Evolutionary conservation across 192 early-diverging fungal species (phyloP), one percentile per base, ranked within the genome.

Genomic region (Coemansia sp.): DNA sequence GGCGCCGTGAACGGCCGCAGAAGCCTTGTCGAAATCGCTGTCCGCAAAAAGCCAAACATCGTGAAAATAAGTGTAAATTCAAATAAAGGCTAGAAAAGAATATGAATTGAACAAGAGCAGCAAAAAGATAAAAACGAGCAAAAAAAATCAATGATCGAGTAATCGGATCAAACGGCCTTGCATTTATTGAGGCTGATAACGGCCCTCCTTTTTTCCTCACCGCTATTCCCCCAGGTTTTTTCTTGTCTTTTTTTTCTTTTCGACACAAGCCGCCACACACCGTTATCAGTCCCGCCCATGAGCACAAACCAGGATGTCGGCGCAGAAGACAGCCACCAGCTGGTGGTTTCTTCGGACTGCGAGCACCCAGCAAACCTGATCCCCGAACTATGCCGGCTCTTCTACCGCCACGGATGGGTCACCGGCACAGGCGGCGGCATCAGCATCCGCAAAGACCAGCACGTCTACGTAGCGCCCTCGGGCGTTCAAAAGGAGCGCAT

Each of bases 401-500:
- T 98, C 76, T 98, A 96, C 86, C 76, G 80, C 34, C 85, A 92
- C 14, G 97, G 97, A 20, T 98, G 95, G 95, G 92, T 97, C 43
- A 98, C 95, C 2, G 97, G 97, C 20, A 97, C 97, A 0, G 96
- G 96, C 39, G 93, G 94, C 61, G 93, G 93, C 58, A 92, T 96
- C 65, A 90, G 90, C 70, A 93, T 95, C 61, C 87, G 89, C 58
- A 80, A 88, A 51, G 88, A 88, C 71, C 85, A 92, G 34, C 58
- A 86, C 57, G 90, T 94, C 17, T 97, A 92, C 68, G 89, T 98
- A 43, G 95, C 96, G n/a, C 95, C 96, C 5, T 86, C 86, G 62
- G 94, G 96, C 39, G 95, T 99, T 4, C 95, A 97, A 83, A 99
- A 99, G 83, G 95, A 99, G 74, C 86, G 95, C 61, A 95, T 99